phyloP scores from a whole-genome alignment of 768 basidiomycete species.

The Pleurotus ostreatus region DNA sequence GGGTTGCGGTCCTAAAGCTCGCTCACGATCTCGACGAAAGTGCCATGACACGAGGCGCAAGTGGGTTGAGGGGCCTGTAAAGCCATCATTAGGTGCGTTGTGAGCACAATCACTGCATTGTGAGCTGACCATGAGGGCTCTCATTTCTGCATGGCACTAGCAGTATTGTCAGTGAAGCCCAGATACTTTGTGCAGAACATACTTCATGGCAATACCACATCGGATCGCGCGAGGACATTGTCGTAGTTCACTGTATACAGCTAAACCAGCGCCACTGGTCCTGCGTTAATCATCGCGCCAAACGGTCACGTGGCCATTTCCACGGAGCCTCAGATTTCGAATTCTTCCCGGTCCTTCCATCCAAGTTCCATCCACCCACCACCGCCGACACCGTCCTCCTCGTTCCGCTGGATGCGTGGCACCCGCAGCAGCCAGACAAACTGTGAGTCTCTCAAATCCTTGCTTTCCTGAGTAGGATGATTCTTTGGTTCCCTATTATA shows the following conservation, averaged over 20 bases:
- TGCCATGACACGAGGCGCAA: constrained; percentile 77
- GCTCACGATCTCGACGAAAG: constrained; percentile 78
- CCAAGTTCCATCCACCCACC: too few species aligned
- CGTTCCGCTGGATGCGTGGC: too few species aligned
- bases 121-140: constrained; percentile 71
- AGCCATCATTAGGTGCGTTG: constrained; percentile 12
- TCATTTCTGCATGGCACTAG: constrained; percentile 87
- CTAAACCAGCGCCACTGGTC: too few species aligned
- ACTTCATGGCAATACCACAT: constrained; percentile 82
- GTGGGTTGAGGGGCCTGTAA: constrained; percentile 72
- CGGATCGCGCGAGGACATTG: constrained; percentile 69
- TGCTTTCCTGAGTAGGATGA: constrained; percentile 33
- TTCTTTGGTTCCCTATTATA: constrained; percentile 62
- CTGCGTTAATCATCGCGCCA: too few species aligned
- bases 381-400: too few species aligned
- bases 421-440: too few species aligned
- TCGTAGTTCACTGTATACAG: not conserved
- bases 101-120: constrained; percentile 1
- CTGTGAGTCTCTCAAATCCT: constrained; percentile 7
- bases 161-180: constrained; percentile 5
- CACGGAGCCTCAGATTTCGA: too few species aligned
- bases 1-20: not conserved
- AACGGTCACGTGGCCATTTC: too few species aligned
- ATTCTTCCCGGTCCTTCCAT: too few species aligned
- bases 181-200: constrained; percentile 12